Base-by-base conservation (phyloP, 2,329 filamentous ascomycete species). In the Monosporascus ibericus region DNA sequence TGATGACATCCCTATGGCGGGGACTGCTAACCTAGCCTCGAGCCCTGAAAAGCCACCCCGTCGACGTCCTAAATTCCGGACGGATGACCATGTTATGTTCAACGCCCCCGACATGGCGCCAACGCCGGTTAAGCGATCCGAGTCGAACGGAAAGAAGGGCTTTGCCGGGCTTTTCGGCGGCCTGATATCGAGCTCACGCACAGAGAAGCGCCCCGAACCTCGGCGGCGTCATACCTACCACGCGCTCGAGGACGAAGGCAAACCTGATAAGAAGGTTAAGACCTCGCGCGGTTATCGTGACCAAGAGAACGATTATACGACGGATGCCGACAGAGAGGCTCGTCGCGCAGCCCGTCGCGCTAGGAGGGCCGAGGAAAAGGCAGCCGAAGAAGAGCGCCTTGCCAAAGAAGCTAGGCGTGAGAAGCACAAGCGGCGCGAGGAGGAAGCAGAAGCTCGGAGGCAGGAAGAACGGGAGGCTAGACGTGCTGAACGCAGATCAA, bases 91-190 rank as follows among this genome's bases (percentile, higher is more conserved):
- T 52, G 74, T 81, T 48, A 78, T 85, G 75, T 74, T 80, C 40
- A 78, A 86, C 58, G 68, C 68, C 25, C 68, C 68, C 46, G 76
- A 78, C 30, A 65, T 72, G 55, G 76, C 79, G 58, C 72, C 78
- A 49, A 69, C 78, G 5, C 74, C 80, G 37, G 61, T 84, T 47
- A 83, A 80, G 63, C 80, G 85, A 47, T 80, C 82, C 38, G 81
- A 78, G 58, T 86, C 85, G 4, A 79, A 72, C 50, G 75, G 83
- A 3, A 85, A 81, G 65, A 87, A 84, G 63, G 79, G 77, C 4
- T 68, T 86, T 24, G 74, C 78, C 25, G 78, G 81, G 27, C 73
- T 90, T 6, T 84, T 91, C 58, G 82, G 82, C 48, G 81, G 81
- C 30, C 67, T 85, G 15, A 70, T 69, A 52, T 77, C 75, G 55